Evolutionary conservation across 169 alveolate species (phyloP), one percentile per base, ranked within the genome.

Genomic region (Plasmodium chabaudi): DNA sequence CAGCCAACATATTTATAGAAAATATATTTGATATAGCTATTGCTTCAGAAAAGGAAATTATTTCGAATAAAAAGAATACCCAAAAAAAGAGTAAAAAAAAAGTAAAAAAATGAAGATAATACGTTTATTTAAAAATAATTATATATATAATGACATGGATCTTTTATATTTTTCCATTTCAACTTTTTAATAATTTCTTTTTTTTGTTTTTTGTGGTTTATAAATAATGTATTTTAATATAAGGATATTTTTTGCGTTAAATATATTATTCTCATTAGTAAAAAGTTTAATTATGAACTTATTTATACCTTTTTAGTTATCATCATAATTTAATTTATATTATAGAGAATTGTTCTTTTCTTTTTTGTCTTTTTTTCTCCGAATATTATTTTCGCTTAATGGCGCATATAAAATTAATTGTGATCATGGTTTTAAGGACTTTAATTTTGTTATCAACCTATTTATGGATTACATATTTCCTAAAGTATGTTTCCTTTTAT

Each of bases 181-280:
- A 25, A 12, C 53, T 56, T 55, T 46, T 27, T 69, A 27, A 51
- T 60, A 69, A 4, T 51, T 51, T 49, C 42, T 72, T 56, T 23
- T 72, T 72, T 72, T 72, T 25, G 55, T 72, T 72, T 72, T 72
- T 72, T 39, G 87, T 72, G 23, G 12, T 12, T 12, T 56, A 27
- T 56, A 27, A 34, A 21, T 72, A 25, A 39, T 34, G 23, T 72
- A 56, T 69, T 72, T 72, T 72, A 56, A 72, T 72, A 27, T 72
- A 72, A 46, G 17, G 21, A 46, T 13, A 12, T 72, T 72, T 56
- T 72, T 72, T 57, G 72, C 42, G 12, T 34, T 34, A 34, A 34
- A 34, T 34, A 34, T 34, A 34, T 6, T 34, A 34, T 34, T 34
- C 5, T 34, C 42, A 34, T 34, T 34, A 34, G 42, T 34, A 3